These are phyloP conservation scores for Phialophora verrucosa DNA, from an alignment of 2,329 filamentous ascomycete species.

Conservation along the genomic window DNA sequence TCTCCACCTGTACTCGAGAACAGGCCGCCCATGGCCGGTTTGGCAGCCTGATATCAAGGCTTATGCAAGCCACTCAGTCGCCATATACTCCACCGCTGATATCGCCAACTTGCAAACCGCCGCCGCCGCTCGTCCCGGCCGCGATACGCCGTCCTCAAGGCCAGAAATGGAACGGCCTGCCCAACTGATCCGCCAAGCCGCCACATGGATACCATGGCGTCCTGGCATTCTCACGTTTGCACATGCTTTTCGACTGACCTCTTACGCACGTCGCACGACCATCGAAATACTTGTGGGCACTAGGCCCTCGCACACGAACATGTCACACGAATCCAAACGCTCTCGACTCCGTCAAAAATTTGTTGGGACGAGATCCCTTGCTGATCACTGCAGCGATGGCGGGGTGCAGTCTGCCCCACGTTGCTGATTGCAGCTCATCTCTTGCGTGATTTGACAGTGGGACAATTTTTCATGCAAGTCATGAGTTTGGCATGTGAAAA, in stretches of 20 bases:
- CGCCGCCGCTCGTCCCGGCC: slow-evolving; percentile 8
- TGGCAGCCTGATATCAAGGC: slow-evolving; percentile 11
- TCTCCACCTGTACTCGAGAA: slow-evolving; percentile 12
- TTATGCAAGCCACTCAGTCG: slow-evolving; percentile 30
- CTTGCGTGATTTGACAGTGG: slow-evolving; percentile 16
- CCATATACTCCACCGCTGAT: slow-evolving; percentile 12
- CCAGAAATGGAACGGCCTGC: slow-evolving; percentile 10
- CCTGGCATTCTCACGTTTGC: slow-evolving; percentile 15
- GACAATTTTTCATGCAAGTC: slow-evolving; percentile 20
- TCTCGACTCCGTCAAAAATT: slow-evolving; percentile 12
- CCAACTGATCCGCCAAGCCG: slow-evolving; percentile 9
- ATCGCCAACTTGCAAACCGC: slow-evolving; percentile 7
- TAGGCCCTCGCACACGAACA: slow-evolving; percentile 14
- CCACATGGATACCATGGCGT: not conserved
- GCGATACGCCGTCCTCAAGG: slow-evolving; percentile 2
- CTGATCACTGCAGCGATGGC: slow-evolving; percentile 26
- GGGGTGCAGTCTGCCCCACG: slow-evolving; percentile 27
- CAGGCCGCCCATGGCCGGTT: not conserved
- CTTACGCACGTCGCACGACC: slow-evolving; percentile 6
- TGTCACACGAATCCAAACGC: slow-evolving; percentile 17
- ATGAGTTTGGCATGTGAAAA: slow-evolving; percentile 26
- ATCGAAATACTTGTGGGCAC: not conserved
- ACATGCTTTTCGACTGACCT: slow-evolving; percentile 18
- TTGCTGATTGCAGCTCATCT: slow-evolving; percentile 4
- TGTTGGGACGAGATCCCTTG: slow-evolving; percentile 25